Base-by-base conservation (phyloP, 2,329 filamentous ascomycete species). In the Chalaropsis ovoidea region DNA sequence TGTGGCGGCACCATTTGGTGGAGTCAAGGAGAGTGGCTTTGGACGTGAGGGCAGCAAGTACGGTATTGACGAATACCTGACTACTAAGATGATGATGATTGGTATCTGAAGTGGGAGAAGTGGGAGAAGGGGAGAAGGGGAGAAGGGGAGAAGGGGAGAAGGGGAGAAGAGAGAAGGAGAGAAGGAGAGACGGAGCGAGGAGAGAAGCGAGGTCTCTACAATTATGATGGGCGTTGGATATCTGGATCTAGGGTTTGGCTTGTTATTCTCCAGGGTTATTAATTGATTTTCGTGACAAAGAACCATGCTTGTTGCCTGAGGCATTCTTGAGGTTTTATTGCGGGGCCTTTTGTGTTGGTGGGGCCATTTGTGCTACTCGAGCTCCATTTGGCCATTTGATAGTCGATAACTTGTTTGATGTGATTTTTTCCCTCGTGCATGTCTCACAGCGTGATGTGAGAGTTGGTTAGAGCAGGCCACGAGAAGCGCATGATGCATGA, bases 21-120 rank as follows among this genome's bases (percentile, higher is more conserved):
- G 89, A 69, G 86, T 94, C 58, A 94, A 94, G 77, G 81, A 90
- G 77, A 89, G 85, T 70, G 89, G 89, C 0, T 91, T 91, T 70
- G 89, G 89, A 2, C 79, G 88, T 58, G 90, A 94, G 75, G 89
- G 89, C 7, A 87, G 86, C 69, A 82, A 85, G 74, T 89, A 91
- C 67, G 89, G 89, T 17, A 85, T 90, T 68, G 83, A 85, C n/a
- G 89, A 93, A 76, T 93, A 90, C 73, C 80, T 86, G 72, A 76
- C 82, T 54, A 87, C 87, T 69, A 93, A 93, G 80, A 88, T 81
- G 72, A 72, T 77, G 58, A 77, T 62, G 61, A 41, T 66, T 66
- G 60, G 43, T 31, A 56, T 66, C 17, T 66, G 24, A 56, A 19
- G 19, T 62, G 42, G 52, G n/a, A n/a, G n/a, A n/a, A n/a, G 42